Evolutionary conservation across 352 stramenopile genomes (phyloP).

Genomic region (Elongisporangium prolatum): DNA sequence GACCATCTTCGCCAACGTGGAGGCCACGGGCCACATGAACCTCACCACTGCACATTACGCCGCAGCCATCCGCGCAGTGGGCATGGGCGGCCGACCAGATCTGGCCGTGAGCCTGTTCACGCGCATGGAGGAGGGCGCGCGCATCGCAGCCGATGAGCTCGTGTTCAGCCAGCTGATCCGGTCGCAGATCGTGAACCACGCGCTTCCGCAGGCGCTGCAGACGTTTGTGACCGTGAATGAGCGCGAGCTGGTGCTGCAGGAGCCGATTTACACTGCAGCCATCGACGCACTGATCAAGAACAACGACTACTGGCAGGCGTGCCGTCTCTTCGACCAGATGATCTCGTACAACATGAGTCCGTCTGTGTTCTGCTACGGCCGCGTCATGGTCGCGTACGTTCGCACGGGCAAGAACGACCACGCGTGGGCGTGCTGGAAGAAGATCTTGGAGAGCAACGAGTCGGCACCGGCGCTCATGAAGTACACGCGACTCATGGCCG

Average conservation of each 20-base stretch:
- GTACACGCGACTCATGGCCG: conserved; percentile 60
- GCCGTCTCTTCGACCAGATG: conserved; percentile 73
- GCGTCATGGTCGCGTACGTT: conserved; percentile 76
- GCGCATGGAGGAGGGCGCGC: conserved; percentile 53
- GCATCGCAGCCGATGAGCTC: conserved; percentile 33
- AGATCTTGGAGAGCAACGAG: conserved; percentile 51
- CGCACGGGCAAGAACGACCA: conserved; percentile 58
- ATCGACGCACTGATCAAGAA: conserved; percentile 64
- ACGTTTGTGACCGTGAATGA: conserved; percentile 58
- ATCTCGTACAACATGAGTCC: conserved; percentile 50
- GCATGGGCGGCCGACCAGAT: conserved; percentile 53
- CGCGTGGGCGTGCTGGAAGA: conserved; percentile 64
- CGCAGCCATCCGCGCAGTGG: conserved; percentile 57
- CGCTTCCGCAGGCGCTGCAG: conserved; percentile 67
- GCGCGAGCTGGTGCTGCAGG: conserved; percentile 40
- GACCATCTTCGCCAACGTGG: conserved; percentile 42
- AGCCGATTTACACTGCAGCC: conserved; percentile 74
- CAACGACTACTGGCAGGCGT: conserved; percentile 62
- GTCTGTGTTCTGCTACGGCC: conserved; percentile 68
- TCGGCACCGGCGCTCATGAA: conserved; percentile 32
- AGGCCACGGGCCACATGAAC: conserved; percentile 13
- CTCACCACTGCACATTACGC: conserved; percentile 40
- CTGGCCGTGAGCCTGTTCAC: conserved; percentile 50
- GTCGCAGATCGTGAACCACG: conserved; percentile 63
- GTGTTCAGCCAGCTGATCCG: conserved; percentile 75